These are phyloP conservation scores for Didymosphaeria variabile DNA, from an alignment of 2,329 filamentous ascomycete species.

Conservation along the genomic window DNA sequence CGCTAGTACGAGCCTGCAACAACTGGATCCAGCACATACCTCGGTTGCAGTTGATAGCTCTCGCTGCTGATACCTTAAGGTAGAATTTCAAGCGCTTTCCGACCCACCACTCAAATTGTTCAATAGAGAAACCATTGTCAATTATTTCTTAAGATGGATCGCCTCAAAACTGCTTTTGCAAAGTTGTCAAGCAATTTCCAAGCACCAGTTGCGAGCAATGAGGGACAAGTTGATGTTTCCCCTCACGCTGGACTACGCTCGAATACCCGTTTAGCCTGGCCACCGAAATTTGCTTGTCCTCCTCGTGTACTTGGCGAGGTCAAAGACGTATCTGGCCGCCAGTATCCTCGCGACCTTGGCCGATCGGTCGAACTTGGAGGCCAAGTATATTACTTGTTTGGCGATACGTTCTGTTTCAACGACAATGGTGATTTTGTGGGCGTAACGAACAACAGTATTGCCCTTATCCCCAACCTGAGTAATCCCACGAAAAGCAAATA, in stretches of 20 bases:
- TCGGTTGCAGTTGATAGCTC: neutral
- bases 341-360: conserved; percentile 20
- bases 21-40: neutral
- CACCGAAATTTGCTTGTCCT: conserved; percentile 12
- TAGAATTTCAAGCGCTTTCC: neutral
- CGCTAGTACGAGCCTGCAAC: neutral
- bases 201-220: neutral
- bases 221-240: neutral
- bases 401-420: conserved; percentile 27
- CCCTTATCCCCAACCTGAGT: conserved; percentile 14
- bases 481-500: conserved; percentile 21
- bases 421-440: conserved; percentile 14
- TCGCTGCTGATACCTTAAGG: conserved; percentile 1
- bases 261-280: conserved; percentile 17
- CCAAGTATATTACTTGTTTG: conserved; percentile 24
- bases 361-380: conserved; percentile 20
- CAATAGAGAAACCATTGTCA: neutral
- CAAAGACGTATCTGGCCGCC: conserved; percentile 17
- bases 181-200: neutral
- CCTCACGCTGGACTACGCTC: neutral
- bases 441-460: conserved; percentile 26
- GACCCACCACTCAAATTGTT: neutral
- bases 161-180: conserved; percentile 1
- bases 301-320: conserved; percentile 20
- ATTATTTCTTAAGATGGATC: neutral